A percentile compares a stretch with the other conserved stretches of the same genome.
Evolutionary conservation across 116 monocot species (phyloP).

Genomic region (Iris pallida): DNA sequence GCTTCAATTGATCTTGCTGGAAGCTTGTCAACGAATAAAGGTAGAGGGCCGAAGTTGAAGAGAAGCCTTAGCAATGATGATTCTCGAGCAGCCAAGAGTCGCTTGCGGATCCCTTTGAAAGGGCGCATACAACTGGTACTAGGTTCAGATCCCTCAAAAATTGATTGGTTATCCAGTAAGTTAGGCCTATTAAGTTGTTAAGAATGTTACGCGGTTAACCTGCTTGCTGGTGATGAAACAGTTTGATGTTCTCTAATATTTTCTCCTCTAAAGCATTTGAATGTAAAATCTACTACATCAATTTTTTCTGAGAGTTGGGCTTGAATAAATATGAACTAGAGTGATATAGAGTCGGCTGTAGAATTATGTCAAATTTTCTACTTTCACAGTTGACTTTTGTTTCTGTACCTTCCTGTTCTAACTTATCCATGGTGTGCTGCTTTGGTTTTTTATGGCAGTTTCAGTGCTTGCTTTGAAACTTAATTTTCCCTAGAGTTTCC

Average conservation of each 20-base stretch:
- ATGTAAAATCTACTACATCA: too few relatives aligned
- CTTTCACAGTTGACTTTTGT: too few relatives aligned
- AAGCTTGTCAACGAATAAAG: slow-evolving; percentile 38
- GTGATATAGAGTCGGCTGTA: too few relatives aligned
- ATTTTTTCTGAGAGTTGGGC: too few relatives aligned
- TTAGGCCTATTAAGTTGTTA: slow-evolving; percentile 21
- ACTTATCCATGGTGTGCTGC: too few relatives aligned
- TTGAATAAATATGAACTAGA: too few relatives aligned
- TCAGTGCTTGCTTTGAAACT: too few relatives aligned
- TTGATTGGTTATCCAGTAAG: slow-evolving; percentile 31
- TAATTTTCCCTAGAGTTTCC: too few relatives aligned
- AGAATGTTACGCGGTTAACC: slow-evolving; percentile 1
- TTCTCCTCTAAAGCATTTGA: background rate
- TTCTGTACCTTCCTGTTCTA: too few relatives aligned
- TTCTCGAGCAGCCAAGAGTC: slow-evolving; percentile 58
- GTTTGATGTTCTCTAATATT: background rate
- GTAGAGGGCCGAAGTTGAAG: slow-evolving; percentile 45
- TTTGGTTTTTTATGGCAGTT: too few relatives aligned
- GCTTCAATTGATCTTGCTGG: slow-evolving; percentile 81
- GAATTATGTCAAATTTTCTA: too few relatives aligned
- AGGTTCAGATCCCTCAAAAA: slow-evolving; percentile 22
- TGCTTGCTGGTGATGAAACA: background rate
- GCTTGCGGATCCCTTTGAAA: slow-evolving; percentile 77
- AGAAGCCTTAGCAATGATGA: slow-evolving; percentile 72
- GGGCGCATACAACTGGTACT: slow-evolving; percentile 91